Evolutionary conservation across 495 filamentous ascomycete species (phyloP).

Genomic region (Aspergillus nanangensis): DNA sequence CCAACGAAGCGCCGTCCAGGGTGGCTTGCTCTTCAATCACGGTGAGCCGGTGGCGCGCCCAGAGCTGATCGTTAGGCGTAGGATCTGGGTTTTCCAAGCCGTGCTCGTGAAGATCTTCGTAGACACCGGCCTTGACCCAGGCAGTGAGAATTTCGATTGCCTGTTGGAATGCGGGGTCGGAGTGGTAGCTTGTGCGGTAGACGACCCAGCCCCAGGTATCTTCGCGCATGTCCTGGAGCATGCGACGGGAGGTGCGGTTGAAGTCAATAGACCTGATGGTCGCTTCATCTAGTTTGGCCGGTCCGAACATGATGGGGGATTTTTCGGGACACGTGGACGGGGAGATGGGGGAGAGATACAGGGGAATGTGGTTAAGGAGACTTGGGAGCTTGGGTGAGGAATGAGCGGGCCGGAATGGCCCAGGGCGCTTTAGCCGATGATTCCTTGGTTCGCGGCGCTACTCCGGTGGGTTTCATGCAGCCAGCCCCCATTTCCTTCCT

Average conservation of each 20-base stretch:
- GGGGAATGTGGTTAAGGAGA: neutral
- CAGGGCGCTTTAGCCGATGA: neutral
- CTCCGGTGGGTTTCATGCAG: too few species aligned
- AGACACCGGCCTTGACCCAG: neutral
- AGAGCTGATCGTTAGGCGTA: neutral
- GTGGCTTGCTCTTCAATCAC: neutral
- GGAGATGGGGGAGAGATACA: constrained; percentile 4
- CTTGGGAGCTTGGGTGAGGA: neutral
- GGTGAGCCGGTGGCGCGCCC: neutral
- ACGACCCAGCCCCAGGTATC: neutral
- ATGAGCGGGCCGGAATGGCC: too few species aligned
- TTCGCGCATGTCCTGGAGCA: neutral
- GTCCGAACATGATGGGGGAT: neutral
- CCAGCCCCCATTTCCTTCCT: too few species aligned
- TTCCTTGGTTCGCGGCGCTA: neutral
- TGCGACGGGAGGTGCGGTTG: neutral
- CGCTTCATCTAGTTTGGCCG: neutral
- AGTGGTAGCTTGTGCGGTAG: neutral
- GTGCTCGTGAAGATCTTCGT: neutral
- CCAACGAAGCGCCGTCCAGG: neutral
- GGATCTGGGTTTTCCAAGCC: neutral
- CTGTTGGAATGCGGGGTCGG: neutral
- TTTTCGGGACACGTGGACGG: neutral
- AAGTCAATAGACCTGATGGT: neutral
- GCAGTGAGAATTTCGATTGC: neutral